Conservation (phyloP, 2,329 filamentous ascomycete genomes). For the Nigrospora oryzae region DNA sequence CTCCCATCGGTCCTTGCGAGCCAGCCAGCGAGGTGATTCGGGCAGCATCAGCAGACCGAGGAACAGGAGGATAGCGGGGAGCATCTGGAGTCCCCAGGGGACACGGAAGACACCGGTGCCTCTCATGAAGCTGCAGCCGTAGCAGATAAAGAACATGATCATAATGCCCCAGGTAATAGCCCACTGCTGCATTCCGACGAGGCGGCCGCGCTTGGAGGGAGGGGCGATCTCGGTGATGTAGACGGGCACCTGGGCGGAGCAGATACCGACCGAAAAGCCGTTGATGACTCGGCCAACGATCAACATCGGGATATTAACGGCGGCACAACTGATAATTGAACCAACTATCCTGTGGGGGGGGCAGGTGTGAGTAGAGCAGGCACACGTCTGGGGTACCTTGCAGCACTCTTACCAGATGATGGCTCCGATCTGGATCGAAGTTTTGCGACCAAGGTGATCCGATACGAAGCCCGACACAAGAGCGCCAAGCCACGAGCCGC, state of each 20-base stretch:
- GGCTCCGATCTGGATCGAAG: conserved; percentile 40
- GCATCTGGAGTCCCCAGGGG: conserved; percentile 38
- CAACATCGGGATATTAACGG: conserved; percentile 46
- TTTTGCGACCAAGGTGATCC: conserved; percentile 41
- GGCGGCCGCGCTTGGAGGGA: conserved; percentile 33
- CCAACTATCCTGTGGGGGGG: conserved; percentile 33
- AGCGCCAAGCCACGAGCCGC: conserved; percentile 60
- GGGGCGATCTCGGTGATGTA: conserved; percentile 58
- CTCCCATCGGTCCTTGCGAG: conserved; percentile 37
- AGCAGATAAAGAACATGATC: conserved; percentile 39
- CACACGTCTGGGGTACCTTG: background rate
- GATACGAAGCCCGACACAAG: conserved; percentile 50
- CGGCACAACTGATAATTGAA: conserved; percentile 34
- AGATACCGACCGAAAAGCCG: conserved; percentile 63
- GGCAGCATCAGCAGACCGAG: conserved; percentile 33
- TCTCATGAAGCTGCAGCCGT: conserved; percentile 32
- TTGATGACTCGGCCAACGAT: conserved; percentile 63
- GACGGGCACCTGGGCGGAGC: conserved; percentile 63
- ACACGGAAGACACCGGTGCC: conserved; percentile 39
- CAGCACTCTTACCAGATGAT: conserved; percentile 35
- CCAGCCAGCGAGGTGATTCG: conserved; percentile 42
- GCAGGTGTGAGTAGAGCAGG: too few species aligned
- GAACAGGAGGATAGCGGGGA: conserved; percentile 33
- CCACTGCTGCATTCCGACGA: conserved; percentile 36
- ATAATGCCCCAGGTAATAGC: conserved; percentile 37